Conservation (phyloP, 2,329 filamentous ascomycete genomes). For the Lecanicillium sp. region DNA sequence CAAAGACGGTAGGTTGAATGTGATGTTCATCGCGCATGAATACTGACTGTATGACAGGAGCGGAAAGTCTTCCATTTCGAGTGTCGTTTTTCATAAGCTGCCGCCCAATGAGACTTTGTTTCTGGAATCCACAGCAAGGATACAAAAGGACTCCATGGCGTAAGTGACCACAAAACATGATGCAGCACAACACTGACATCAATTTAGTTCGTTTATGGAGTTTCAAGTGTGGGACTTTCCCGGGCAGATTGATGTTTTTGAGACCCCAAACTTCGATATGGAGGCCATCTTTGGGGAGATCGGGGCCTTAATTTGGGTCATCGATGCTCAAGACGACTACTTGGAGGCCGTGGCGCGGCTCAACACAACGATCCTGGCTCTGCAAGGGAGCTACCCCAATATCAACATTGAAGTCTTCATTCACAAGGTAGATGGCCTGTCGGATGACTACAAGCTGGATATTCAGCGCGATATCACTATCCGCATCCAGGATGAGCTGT, state of each 20-base stretch:
- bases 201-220: conserved; percentile 87
- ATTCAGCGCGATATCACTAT: conserved; percentile 96
- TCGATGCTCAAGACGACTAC: conserved; percentile 97
- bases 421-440: conserved; percentile 97
- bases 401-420: conserved; percentile 99
- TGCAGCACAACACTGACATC: not conserved
- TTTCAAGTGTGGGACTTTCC: conserved; percentile 98
- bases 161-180: conserved; percentile 41
- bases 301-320: conserved; percentile 95
- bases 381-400: conserved; percentile 82
- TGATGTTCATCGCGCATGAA: not conserved
- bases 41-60: conserved; percentile 52
- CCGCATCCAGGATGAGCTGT: conserved; percentile 91
- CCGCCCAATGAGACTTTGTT: conserved; percentile 94
- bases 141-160: conserved; percentile 95
- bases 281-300: conserved; percentile 92
- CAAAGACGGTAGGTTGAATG: conserved; percentile 68
- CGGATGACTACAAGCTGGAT: conserved; percentile 92
- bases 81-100: conserved; percentile 98
- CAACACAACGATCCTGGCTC: conserved; percentile 80
- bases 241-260: conserved; percentile 82
- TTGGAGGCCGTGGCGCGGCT: conserved; percentile 82
- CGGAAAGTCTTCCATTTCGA: conserved; percentile 96
- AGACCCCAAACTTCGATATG: conserved; percentile 83
- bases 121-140: conserved; percentile 86